Percentiles rank a stretch among this genome's conserved stretches.
Evolutionary conservation across 306 rosid genomes (phyloP).

Genomic region (Macrotyloma uniflorum): DNA sequence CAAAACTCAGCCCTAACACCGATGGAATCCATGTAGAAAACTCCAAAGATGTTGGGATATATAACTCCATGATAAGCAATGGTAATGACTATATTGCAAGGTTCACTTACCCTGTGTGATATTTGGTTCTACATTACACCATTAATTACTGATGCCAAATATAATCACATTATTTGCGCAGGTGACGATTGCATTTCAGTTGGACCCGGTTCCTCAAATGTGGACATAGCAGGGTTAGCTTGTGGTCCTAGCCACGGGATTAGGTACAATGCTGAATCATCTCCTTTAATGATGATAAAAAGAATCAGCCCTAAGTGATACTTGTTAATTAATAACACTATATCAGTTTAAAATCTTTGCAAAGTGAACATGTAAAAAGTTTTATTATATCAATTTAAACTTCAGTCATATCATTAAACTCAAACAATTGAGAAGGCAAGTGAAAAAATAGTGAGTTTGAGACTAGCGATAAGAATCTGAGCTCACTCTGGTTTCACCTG

Average conservation of each 20-base stretch:
- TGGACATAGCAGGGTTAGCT: slow-evolving; percentile 79
- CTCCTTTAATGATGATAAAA: neutral
- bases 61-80: slow-evolving; percentile 75
- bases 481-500: no score
- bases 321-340: neutral
- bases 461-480: neutral
- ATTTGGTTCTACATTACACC: slow-evolving; percentile 7
- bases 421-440: neutral
- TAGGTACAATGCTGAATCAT: slow-evolving; percentile 54
- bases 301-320: neutral
- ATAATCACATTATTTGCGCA: slow-evolving; percentile 41
- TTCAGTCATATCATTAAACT: neutral
- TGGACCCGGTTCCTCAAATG: slow-evolving; percentile 81
- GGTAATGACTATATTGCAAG: slow-evolving; percentile 48
- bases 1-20: slow-evolving; percentile 95
- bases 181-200: slow-evolving; percentile 98
- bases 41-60: slow-evolving; percentile 68
- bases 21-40: slow-evolving; percentile 92
- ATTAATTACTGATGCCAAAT: neutral
- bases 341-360: neutral
- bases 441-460: neutral
- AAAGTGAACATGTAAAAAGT: no score
- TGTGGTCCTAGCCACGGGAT: slow-evolving; percentile 99
- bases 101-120: neutral
- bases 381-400: no score